Evolutionary conservation across 176 grass and related monocot genomes (phyloP), one percentile per base, ranked within the genome.

Genomic region (Musa itinerans): DNA sequence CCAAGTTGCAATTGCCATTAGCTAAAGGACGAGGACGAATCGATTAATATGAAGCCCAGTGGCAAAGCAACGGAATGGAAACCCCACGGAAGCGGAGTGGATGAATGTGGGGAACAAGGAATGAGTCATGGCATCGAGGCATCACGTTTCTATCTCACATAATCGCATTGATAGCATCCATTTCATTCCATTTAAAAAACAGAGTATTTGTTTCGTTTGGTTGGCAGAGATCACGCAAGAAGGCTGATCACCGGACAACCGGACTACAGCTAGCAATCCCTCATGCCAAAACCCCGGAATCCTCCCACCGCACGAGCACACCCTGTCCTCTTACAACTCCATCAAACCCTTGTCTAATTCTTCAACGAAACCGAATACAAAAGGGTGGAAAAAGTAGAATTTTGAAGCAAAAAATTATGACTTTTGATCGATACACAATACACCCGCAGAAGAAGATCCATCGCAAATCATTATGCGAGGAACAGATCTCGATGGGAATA

Each of bases 221-320:
- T 70, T 19, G 82, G 76, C 75, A 69, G 73, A 83, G 86, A 83
- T 83, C 88, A 83, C 71, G 81, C 79, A 67, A 77, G 83, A 76
- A 80, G 55, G 79, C 85, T 75, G 68, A 68, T 73, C 86, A 52
- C 81, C 57, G 54, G 51, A 77, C 84, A 79, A 75, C 74, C 64
- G 24, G 77, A 81, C 67, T 70, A 83, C 92, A 86, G 83, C 68
- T 88, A 73, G 74, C 84, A 74, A 74, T 80, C 20, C 79, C 54
- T 80, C 78, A 80, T 73, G 68, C 78, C 78, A 80, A 80, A 72
- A 14, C 54, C 54, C 67, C 78, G 17, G 11, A 63, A 49, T 54
- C 65, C 65, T 54, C 77, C 17, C 65, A 71, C 78, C 69, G 64
- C 78, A 2, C 52, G 29, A 73, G 71, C 52, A 23, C 21, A 66